Percentiles rank a stretch among this genome's conserved stretches.
Conservation (phyloP, 148 eudicot species). For the Agrostemma githago region DNA sequence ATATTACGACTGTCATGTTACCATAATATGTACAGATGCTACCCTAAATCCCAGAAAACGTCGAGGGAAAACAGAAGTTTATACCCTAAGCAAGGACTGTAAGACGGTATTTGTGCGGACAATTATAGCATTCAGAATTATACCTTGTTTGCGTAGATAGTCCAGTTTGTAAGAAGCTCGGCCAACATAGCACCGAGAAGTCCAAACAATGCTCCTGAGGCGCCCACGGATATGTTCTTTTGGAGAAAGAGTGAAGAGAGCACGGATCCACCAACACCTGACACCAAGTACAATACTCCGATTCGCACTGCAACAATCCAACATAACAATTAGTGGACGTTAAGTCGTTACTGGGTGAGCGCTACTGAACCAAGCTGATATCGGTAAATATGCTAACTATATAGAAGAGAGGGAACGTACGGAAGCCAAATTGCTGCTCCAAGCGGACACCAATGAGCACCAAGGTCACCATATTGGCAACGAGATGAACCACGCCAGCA, state of each 20-base stretch:
- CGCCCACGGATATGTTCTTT: conserved; percentile 70
- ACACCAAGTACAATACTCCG: conserved; percentile 60
- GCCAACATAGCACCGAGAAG: conserved; percentile 94
- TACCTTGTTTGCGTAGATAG: conserved; percentile 84
- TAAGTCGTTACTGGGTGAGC: background rate
- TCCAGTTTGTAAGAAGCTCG: conserved; percentile 83
- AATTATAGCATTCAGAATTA: background rate
- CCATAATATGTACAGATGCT: background rate
- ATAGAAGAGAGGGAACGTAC: conserved; percentile 33
- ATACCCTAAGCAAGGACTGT: background rate
- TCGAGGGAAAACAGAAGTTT: background rate
- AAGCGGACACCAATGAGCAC: conserved; percentile 89
- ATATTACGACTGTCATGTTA: background rate
- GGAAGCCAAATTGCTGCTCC: conserved; percentile 90
- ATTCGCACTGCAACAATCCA: conserved; percentile 56
- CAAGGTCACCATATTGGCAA: conserved; percentile 84
- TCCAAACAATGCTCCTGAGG: conserved; percentile 94
- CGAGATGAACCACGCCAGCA: conserved; percentile 82
- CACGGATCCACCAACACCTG: conserved; percentile 81
- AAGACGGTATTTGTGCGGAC: background rate
- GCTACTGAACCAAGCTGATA: background rate
- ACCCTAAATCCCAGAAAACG: background rate
- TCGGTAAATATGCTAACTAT: background rate
- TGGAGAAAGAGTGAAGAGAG: conserved; percentile 73
- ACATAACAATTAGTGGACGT: background rate